Conservation (phyloP, 139 green algal genomes). For the Micromonas commoda region DNA sequence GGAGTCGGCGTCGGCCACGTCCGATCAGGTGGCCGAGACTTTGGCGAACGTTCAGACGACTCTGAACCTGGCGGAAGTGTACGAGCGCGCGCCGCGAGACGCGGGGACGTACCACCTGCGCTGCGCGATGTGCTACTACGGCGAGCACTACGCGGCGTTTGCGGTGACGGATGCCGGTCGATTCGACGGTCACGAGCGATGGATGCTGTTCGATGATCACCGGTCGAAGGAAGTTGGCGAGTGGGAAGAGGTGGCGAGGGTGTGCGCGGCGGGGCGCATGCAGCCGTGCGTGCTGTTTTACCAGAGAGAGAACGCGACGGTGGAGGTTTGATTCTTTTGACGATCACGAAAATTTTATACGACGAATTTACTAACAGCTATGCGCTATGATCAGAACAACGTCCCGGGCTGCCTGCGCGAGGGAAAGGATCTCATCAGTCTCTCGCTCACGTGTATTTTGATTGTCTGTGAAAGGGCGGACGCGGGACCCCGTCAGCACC, state of each 20-base stretch:
- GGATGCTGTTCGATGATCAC: constrained; percentile 63
- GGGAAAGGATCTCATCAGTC: too few species aligned
- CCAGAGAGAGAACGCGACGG: constrained; percentile 27
- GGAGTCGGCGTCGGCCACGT: constrained; percentile 41
- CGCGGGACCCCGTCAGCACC: too few species aligned
- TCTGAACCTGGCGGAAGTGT: constrained; percentile 29
- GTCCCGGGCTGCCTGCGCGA: too few species aligned
- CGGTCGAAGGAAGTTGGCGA: constrained; percentile 43
- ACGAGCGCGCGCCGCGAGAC: not conserved
- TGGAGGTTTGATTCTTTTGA: too few species aligned
- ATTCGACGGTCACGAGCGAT: constrained; percentile 30
- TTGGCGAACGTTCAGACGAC: constrained; percentile 23
- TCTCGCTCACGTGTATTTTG: too few species aligned
- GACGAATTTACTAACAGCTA: too few species aligned
- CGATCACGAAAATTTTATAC: too few species aligned
- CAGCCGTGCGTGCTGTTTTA: constrained; percentile 70
- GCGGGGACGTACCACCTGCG: constrained; percentile 50
- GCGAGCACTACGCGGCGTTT: constrained; percentile 71
- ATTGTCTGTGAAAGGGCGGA: too few species aligned
- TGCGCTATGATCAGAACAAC: too few species aligned
- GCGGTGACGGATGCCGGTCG: constrained; percentile 54
- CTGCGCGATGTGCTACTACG: constrained; percentile 76
- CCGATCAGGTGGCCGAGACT: constrained; percentile 40
- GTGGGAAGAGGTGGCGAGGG: constrained; percentile 54
- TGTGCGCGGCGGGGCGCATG: constrained; percentile 57